Percentiles rank a stretch among this genome's conserved stretches.
phyloP scores from a whole-genome alignment of 345 rosid species.

The Citrus maxima region DNA sequence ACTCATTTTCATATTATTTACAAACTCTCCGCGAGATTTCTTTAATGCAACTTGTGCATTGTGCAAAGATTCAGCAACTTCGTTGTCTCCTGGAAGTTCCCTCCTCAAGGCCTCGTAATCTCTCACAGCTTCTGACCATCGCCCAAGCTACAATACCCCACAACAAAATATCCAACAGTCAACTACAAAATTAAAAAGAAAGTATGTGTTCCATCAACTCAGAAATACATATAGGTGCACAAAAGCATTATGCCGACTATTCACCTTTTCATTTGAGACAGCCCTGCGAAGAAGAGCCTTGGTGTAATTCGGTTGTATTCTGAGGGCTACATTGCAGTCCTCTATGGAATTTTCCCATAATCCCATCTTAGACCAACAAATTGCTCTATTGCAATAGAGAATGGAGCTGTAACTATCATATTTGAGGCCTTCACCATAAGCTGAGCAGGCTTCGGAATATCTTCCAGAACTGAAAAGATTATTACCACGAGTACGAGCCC shows the following conservation, averaged over 20 bases:
- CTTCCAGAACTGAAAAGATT: conserved; percentile 76
- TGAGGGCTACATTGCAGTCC: conserved; percentile 82
- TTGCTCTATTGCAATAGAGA: conserved; percentile 95
- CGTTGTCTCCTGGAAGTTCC: conserved; percentile 83
- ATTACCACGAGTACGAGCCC: conserved; percentile 78
- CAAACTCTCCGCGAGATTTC: conserved; percentile 45
- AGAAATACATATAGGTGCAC: not conserved
- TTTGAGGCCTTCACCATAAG: conserved; percentile 92
- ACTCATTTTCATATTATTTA: conserved; percentile 38
- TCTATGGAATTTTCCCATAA: conserved; percentile 81
- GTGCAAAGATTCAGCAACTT: conserved; percentile 66
- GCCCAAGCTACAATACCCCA: conserved; percentile 47
- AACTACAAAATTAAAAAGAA: not conserved
- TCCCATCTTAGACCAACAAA: conserved; percentile 96
- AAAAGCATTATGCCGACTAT: not conserved
- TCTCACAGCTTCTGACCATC: conserved; percentile 83
- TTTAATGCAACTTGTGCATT: conserved; percentile 64
- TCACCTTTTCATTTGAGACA: conserved; percentile 86
- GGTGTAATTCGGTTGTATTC: conserved; percentile 63
- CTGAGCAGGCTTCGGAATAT: conserved; percentile 78
- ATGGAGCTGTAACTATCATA: conserved; percentile 63
- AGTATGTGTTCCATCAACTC: not conserved
- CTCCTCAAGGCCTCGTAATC: conserved; percentile 78
- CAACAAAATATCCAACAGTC: conserved; percentile 1
- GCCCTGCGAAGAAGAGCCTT: conserved; percentile 93